phyloP scores from a whole-genome alignment of 768 basidiomycete species.

The Russula lepida region DNA sequence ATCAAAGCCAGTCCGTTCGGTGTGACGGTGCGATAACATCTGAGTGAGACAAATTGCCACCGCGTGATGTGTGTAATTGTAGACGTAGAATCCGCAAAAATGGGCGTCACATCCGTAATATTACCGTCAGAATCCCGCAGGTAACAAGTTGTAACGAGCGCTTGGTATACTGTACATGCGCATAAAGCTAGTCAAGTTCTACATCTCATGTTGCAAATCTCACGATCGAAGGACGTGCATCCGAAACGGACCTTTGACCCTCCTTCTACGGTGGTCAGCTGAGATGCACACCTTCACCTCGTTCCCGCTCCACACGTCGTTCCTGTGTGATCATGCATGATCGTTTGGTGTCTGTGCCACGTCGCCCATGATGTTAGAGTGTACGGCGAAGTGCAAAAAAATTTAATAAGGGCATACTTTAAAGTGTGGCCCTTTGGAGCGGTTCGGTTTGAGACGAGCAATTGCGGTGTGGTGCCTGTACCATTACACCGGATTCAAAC shows the following conservation, averaged over 20 bases:
- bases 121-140: neutral
- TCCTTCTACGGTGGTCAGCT: neutral
- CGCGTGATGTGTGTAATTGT: neutral
- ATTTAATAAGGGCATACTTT: neutral
- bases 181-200: no score
- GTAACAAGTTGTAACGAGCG: neutral
- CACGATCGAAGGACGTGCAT: neutral
- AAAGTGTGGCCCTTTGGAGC: neutral
- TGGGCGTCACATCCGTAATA: neutral
- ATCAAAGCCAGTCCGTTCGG: neutral
- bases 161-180: neutral
- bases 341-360: neutral
- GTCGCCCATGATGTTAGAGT: neutral
- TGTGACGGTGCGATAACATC: neutral
- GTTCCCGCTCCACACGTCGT: neutral
- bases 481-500: neutral
- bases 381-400: neutral
- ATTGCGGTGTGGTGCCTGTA: neutral
- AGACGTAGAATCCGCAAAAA: neutral
- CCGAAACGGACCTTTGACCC: neutral
- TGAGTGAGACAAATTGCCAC: neutral
- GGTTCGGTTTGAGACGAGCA: neutral
- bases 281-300: neutral
- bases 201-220: neutral
- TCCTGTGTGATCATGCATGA: neutral